Base-by-base conservation (phyloP, 2,329 filamentous ascomycete genomes). In the Ceratocystis colombiana region DNA sequence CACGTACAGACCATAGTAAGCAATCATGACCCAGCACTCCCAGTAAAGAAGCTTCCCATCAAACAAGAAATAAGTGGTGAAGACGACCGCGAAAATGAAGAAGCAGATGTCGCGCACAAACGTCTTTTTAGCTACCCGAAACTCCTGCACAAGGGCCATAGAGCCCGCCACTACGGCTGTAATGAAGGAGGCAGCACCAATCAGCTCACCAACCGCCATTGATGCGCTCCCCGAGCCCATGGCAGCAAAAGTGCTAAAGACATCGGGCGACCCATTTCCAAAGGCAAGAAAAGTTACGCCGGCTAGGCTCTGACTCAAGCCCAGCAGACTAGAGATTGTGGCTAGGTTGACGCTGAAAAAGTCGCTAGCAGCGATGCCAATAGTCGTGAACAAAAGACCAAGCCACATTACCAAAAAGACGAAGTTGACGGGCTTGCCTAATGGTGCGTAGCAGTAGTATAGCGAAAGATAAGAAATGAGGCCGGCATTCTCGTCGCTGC, bases 171-270 rank as follows among this genome's bases (percentile, higher is more conserved):
- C 94, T 20, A 99, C 93, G 1, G 92, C 89, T 1, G 92, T 95
- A 75, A 99, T 99, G 77, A 99, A 99, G 69, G 90, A 86, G 44
- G 94, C 94, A 10, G 94, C 94, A 44, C 94, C 94, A 64, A 99
- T 90, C 63, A 99, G 80, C 77, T 99, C 94, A 59, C 94, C 94
- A 50, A 99, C 86, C 0, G 94, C 94, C 80, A 99, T 84, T 77
- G 92, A 95, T n/a, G 93, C 93, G 74, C 92, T 96, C 73, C 97
- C 90, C 28, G 92, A 96, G 72, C 87, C 87, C 90, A 99, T 97
- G 71, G 94, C 95, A 17, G 94, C 94, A 77, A 99, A 97, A 1
- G 94, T 99, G 70, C 92, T 96, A 76, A 99, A 99, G 59, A 99
- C 92, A 76, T 99, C 94, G 1, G 94, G 94, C 69, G 93, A 97